Evolutionary conservation across 2,329 filamentous ascomycete genomes (phyloP).

Genomic region (Septoria linicola): DNA sequence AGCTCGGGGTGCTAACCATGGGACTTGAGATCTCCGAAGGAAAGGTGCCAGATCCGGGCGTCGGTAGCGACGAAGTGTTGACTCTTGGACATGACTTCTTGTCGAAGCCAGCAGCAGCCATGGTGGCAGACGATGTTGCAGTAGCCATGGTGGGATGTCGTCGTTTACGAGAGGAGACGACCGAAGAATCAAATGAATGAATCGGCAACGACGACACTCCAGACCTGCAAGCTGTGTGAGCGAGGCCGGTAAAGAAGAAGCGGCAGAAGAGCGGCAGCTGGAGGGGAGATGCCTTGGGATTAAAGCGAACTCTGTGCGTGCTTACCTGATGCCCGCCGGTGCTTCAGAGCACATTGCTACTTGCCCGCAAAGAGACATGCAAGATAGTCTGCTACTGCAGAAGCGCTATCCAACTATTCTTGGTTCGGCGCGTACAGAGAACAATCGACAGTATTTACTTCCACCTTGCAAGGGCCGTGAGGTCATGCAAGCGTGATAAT

Average conservation of each 20-base stretch:
- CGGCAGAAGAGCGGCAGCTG: constrained; percentile 19
- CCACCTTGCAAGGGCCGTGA: constrained; percentile 19
- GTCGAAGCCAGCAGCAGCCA: constrained; percentile 38
- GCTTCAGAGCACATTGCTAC: constrained; percentile 26
- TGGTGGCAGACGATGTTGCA: constrained; percentile 36
- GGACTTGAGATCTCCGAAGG: constrained; percentile 61
- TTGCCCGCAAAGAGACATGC: constrained; percentile 29
- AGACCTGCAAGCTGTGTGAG: constrained; percentile 30
- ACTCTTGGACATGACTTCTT: constrained; percentile 38
- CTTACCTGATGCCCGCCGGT: constrained; percentile 30
- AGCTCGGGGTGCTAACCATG: constrained; percentile 59
- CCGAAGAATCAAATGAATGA: constrained; percentile 36
- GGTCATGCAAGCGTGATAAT: constrained; percentile 17
- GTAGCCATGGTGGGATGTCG: constrained; percentile 32
- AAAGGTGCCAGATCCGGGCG: constrained; percentile 61
- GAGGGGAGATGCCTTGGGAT: constrained; percentile 22
- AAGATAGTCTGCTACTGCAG: constrained; percentile 26
- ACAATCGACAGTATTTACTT: constrained; percentile 20
- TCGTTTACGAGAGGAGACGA: constrained; percentile 32
- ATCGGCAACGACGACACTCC: constrained; percentile 31
- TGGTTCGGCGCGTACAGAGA: constrained; percentile 32
- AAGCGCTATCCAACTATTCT: constrained; percentile 30
- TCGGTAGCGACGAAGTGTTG: constrained; percentile 43
- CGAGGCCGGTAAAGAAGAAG: constrained; percentile 26
- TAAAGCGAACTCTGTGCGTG: constrained; percentile 22